Conservation (phyloP, 495 filamentous ascomycete genomes). For the Penicillium samsonianum region DNA sequence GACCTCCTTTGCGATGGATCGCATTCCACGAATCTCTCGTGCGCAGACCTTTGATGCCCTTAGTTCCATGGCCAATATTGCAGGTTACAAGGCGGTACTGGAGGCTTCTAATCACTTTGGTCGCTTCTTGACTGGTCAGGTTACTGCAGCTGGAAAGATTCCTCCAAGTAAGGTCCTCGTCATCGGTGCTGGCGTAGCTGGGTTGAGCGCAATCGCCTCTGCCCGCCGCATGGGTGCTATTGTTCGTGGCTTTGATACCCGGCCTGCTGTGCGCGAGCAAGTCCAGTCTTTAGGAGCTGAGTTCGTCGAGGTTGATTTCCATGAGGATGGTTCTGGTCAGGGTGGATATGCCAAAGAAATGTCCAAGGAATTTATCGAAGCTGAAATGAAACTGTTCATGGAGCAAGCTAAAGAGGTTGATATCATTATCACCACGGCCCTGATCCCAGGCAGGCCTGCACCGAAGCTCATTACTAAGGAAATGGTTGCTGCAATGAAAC, state of each 20-base stretch:
- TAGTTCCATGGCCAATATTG: constrained; percentile 83
- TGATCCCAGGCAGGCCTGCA: constrained; percentile 75
- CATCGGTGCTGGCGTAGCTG: constrained; percentile 80
- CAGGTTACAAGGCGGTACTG: constrained; percentile 81
- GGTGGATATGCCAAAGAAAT: constrained; percentile 86
- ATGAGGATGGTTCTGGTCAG: constrained; percentile 78
- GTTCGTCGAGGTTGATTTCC: constrained; percentile 79
- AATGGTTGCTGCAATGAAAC: constrained; percentile 79
- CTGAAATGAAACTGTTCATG: constrained; percentile 83
- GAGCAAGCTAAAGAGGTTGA: constrained; percentile 78
- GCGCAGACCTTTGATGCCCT: constrained; percentile 76
- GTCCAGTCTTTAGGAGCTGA: constrained; percentile 83
- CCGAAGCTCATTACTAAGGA: constrained; percentile 76
- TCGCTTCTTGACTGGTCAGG: constrained; percentile 78
- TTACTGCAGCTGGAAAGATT: constrained; percentile 80
- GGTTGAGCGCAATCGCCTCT: constrained; percentile 77
- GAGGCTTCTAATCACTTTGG: constrained; percentile 83
- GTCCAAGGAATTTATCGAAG: constrained; percentile 85
- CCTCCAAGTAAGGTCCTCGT: constrained; percentile 81
- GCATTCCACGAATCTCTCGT: constrained; percentile 80
- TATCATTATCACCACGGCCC: constrained; percentile 80
- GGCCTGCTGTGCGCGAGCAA: constrained; percentile 75
- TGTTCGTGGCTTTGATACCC: constrained; percentile 80
- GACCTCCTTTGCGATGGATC: constrained; percentile 79
- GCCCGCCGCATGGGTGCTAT: constrained; percentile 80